Base-by-base conservation (phyloP, 1,284 basidiomycete genomes). In the Melampsora medusae region DNA sequence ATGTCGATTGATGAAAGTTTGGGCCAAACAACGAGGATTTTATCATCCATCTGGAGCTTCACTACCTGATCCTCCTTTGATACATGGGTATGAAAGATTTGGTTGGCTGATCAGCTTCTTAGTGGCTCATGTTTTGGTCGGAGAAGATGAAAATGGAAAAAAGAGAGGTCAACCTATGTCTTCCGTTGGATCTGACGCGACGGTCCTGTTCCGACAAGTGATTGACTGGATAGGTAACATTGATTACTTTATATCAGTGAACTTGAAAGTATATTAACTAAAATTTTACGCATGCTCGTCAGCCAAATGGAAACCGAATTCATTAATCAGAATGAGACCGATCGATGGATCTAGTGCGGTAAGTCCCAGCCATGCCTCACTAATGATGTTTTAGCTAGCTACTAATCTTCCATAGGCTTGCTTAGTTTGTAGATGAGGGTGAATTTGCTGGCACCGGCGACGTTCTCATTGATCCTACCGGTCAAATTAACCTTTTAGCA, bases 401-500 rank as follows among this genome's bases (percentile, higher is more conserved):
- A 46, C 46, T 67, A 12, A 25, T 25, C 19, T n/a, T 38, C 38
- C 31, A 22, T 48, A 0, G 12, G 49, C 3, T 16, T 9, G n/a
- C 42, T 10, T 38, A 67, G 62, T 67, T 74, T 67, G 17, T 64
- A 35, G 62, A 56, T 56, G 53, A 22, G n/a, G 88, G 89, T 0
- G 89, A 87, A 14, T 87, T 94, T 67, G 90, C 46, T 60, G 50
- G 38, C 25, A 50, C 50, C 14, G 71, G 42, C 6, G 42, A 53
- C 16, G 71, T 64, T 16, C 56, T 74, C 16, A 67, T 74, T 48
- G 71, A 74, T 42, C 71, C 71, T 38, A 74, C 48, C 33, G 71
- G 71, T 2, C 65, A 50, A 46, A 67, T 74, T 22, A 74, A 74
- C 53, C 38, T 74, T 62, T 19, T 59, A 31, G 64, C 71, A 25